A percentile compares a stretch with the other conserved stretches of the same genome.
phyloP scores from a whole-genome alignment of 164 flowering plant genomes.

The Aristolochia fimbriata region DNA sequence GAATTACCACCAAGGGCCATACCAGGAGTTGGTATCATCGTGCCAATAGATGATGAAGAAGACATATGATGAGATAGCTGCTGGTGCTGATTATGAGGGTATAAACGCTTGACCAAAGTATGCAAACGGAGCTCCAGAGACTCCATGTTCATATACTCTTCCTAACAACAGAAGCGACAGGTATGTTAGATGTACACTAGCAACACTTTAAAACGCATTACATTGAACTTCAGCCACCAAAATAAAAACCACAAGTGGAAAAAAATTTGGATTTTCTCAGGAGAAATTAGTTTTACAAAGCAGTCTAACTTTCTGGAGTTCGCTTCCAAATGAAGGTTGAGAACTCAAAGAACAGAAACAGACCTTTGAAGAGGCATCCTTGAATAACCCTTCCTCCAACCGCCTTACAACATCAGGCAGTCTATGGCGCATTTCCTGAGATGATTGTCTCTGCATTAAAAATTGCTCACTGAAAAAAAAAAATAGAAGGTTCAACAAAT shows the following conservation, averaged over 20 bases:
- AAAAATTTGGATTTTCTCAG: not conserved
- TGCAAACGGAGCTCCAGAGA: slow-evolving; percentile 69
- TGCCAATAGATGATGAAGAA: slow-evolving; percentile 57
- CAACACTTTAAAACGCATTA: not conserved
- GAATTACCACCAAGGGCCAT: slow-evolving; percentile 55
- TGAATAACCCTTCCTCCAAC: slow-evolving; percentile 58
- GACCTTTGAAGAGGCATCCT: slow-evolving; percentile 52
- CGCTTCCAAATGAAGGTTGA: not conserved
- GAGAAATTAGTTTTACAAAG: no score
- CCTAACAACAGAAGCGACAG: slow-evolving; percentile 31
- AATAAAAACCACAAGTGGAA: not conserved
- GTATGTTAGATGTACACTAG: not conserved
- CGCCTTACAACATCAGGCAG: slow-evolving; percentile 54
- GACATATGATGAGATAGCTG: slow-evolving; percentile 36
- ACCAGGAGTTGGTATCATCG: slow-evolving; percentile 99
- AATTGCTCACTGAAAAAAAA: slow-evolving; percentile 8
- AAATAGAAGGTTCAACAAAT: no score
- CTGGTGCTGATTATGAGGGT: slow-evolving; percentile 35
- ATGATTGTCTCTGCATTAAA: slow-evolving; percentile 9
- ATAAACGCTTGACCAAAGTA: slow-evolving; percentile 25
- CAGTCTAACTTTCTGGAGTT: no score
- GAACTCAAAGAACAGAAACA: slow-evolving; percentile 5
- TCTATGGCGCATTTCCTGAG: slow-evolving; percentile 21
- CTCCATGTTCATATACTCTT: slow-evolving; percentile 63
- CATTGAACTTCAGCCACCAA: no score